Evolutionary conservation across 2,329 filamentous ascomycete genomes (phyloP).

Genomic region (Dryadomyces quercivorus): DNA sequence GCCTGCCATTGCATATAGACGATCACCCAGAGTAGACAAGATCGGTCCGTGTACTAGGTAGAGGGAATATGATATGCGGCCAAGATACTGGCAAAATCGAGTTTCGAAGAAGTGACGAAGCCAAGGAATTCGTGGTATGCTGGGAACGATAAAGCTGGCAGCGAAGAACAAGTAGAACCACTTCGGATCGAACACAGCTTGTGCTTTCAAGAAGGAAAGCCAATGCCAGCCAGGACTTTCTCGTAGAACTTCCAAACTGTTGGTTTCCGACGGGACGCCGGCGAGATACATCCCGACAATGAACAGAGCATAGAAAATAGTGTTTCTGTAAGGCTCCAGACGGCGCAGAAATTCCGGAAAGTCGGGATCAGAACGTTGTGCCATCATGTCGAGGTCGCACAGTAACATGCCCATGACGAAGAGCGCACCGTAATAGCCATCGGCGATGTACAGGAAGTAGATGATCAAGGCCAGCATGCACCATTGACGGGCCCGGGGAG

Average conservation of each 20-base stretch:
- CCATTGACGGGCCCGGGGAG: conserved; percentile 39
- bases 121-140: conserved; percentile 43
- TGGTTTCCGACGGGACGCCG: conserved; percentile 43
- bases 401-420: conserved; percentile 51
- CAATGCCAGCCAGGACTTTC: conserved; percentile 48
- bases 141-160: conserved; percentile 41
- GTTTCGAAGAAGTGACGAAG: conserved; percentile 47
- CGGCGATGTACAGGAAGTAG: conserved; percentile 57
- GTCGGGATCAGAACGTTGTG: conserved; percentile 24
- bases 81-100: conserved; percentile 47
- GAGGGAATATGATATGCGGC: conserved; percentile 47
- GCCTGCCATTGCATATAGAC: conserved; percentile 50
- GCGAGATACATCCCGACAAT: conserved; percentile 41
- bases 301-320: conserved; percentile 42
- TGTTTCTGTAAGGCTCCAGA: conserved; percentile 33
- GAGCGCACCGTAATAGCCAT: conserved; percentile 50
- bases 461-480: conserved; percentile 39
- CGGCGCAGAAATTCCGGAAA: conserved; percentile 36
- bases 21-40: conserved; percentile 46
- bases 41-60: conserved; percentile 55
- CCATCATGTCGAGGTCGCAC: conserved; percentile 47
- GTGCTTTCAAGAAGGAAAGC: conserved; percentile 48
- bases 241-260: conserved; percentile 34
- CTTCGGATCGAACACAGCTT: conserved; percentile 53
- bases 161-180: conserved; percentile 58